These are phyloP conservation scores for Candida hungchunana DNA, from an alignment of 805 yeast genomes.

Conservation along the genomic window DNA sequence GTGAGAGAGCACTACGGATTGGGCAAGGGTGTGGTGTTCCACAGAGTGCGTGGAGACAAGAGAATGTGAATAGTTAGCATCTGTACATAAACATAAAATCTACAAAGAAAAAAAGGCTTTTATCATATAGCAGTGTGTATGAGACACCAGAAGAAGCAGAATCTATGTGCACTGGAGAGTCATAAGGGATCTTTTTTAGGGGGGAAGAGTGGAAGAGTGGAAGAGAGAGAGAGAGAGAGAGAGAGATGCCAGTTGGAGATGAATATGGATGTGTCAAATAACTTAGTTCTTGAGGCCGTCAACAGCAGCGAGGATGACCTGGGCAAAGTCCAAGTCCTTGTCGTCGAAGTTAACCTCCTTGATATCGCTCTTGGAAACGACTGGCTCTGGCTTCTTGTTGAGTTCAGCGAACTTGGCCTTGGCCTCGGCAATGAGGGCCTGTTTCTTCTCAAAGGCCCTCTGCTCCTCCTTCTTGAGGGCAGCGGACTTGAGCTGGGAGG, in stretches of 20 bases:
- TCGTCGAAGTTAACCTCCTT: conserved; percentile 73
- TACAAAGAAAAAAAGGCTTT: neutral
- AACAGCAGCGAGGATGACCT: conserved; percentile 61
- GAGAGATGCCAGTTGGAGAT: conserved; percentile 3
- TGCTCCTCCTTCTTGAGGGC: conserved; percentile 57
- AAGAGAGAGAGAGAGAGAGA: no score
- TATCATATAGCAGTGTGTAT: neutral
- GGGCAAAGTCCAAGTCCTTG: conserved; percentile 83
- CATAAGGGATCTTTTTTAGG: no score
- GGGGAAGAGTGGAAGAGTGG: no score
- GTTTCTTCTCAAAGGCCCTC: conserved; percentile 56
- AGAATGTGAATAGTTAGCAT: no score
- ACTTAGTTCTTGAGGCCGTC: conserved; percentile 42
- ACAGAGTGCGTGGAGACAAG: conserved; percentile 28
- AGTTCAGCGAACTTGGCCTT: conserved; percentile 80
- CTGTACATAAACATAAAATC: no score
- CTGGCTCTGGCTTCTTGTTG: conserved; percentile 42
- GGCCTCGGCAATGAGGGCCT: conserved; percentile 80
- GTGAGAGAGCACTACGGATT: conserved; percentile 74
- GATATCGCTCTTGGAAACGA: conserved; percentile 28
- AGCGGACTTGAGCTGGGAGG: conserved; percentile 57
- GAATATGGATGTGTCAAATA: no score
- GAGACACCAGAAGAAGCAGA: no score
- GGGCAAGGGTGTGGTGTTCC: conserved; percentile 71
- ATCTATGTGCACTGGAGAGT: no score